A percentile compares a stretch with the other conserved stretches of the same genome.
Evolutionary conservation across 1,139 yeast genomes (phyloP).

Genomic region (Geotrichum cucujoidarum): DNA sequence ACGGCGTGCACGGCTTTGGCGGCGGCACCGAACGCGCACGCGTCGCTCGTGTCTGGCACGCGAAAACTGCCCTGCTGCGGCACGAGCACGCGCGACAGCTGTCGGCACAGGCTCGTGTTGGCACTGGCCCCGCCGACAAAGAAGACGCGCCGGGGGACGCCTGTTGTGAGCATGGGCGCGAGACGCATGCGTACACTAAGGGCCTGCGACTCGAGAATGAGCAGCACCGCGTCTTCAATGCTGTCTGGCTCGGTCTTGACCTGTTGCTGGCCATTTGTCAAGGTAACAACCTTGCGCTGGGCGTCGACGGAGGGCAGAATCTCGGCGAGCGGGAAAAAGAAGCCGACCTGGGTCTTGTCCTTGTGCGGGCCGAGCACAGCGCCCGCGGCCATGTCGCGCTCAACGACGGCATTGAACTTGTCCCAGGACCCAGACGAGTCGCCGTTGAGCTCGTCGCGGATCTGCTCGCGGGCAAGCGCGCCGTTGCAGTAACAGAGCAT

Average conservation of each 20-base stretch:
- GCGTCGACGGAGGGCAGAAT: conserved; percentile 55
- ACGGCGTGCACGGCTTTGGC: conserved; percentile 71
- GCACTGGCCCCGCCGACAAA: conserved; percentile 88
- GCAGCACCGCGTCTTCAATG: conserved; percentile 49
- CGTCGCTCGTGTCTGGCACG: conserved; percentile 69
- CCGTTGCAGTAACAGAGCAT: conserved; percentile 95
- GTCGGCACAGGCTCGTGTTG: conserved; percentile 60
- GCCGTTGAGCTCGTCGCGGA: conserved; percentile 58
- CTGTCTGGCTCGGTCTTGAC: neutral
- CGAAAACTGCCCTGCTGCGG: conserved; percentile 58
- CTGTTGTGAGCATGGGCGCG: conserved; percentile 57
- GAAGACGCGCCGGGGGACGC: conserved; percentile 63
- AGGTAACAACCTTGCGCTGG: conserved; percentile 56
- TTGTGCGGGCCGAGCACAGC: neutral
- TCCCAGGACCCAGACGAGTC: conserved; percentile 45
- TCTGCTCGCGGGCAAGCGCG: conserved; percentile 73
- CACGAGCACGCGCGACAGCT: conserved; percentile 68
- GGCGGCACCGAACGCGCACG: conserved; percentile 95
- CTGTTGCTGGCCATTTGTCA: conserved; percentile 70
- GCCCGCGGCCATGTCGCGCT: conserved; percentile 29
- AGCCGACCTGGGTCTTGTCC: conserved; percentile 49
- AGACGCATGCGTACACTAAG: conserved; percentile 75
- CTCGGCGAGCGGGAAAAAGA: conserved; percentile 84
- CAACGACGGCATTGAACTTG: conserved; percentile 49
- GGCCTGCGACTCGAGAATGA: conserved; percentile 84